Evolutionary conservation across 768 basidiomycete species (phyloP), one percentile per base, ranked within the genome.

Genomic region (Pleurotus cornucopiae): DNA sequence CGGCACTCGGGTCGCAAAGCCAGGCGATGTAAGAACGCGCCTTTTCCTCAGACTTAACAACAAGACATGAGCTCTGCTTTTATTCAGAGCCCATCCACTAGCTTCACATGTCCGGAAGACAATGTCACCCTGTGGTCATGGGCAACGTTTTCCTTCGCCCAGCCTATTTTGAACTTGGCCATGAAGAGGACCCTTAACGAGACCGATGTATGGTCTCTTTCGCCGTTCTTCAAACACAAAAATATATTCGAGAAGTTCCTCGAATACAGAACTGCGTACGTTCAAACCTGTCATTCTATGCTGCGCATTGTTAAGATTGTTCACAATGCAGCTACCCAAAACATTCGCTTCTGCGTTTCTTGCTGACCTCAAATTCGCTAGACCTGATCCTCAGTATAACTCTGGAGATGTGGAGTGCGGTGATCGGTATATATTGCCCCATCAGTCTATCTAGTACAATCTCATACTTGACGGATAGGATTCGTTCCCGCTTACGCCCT

Each of bases 401-500:
- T 2, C 67, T 88, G 21, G 81, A 86, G 61, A 62, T 85, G 57
- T 88, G 83, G 82, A 78, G 76, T 58, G 82, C 83, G 49, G 67
- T 80, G 40, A 69, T 82, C 51, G 81, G 79, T 78, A 56, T 38
- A 73, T 62, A 41, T 48, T 54, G 25, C 34, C 13, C 47, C n/a
- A 18, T 20, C 26, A 54, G 47, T 40, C 39, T 44, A 13, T 40
- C 20, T 6, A 7, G 43, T 4, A 25, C 40, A 37, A 38, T 26
- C 46, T 60, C 25, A 55, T 26, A 44, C 59, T 5, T 38, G 45
- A 26, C 49, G 9, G 30, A 11, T 59, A 86, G 85, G 84, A 0
- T 88, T 86, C 63, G 76, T 88, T 6, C 85, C 84, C 14, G 75
- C 84, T 2, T 89, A 83, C 66, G 83, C 85, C 1, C 67, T 88